These are phyloP conservation scores for Thelonectria blattea DNA, from an alignment of 2,329 filamentous ascomycete genomes.

Conservation along the genomic window DNA sequence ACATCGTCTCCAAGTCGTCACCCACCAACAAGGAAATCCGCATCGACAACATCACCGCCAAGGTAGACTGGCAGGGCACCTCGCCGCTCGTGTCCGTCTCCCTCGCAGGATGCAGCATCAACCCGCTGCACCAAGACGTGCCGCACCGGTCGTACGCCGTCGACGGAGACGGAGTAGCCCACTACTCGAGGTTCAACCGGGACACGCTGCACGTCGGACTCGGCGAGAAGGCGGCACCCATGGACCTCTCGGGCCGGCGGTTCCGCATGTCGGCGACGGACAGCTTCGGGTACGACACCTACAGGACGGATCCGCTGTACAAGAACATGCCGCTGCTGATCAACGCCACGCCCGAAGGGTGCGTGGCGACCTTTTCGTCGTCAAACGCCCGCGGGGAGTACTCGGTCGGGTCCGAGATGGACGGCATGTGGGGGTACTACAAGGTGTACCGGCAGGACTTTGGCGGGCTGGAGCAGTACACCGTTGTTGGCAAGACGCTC, in stretches of 20 bases:
- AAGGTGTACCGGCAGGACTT: slow-evolving; percentile 77
- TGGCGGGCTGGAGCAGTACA: slow-evolving; percentile 74
- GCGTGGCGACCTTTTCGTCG: slow-evolving; percentile 71
- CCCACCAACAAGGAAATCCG: slow-evolving; percentile 50
- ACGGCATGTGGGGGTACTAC: slow-evolving; percentile 77
- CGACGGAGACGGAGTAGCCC: slow-evolving; percentile 66
- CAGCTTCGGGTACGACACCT: slow-evolving; percentile 75
- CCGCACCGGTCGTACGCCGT: slow-evolving; percentile 69
- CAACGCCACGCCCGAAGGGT: slow-evolving; percentile 68
- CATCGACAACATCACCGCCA: slow-evolving; percentile 57
- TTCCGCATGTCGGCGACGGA: slow-evolving; percentile 74
- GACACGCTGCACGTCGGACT: slow-evolving; percentile 71
- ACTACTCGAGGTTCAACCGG: slow-evolving; percentile 68
- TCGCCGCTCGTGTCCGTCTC: slow-evolving; percentile 64
- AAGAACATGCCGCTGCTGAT: slow-evolving; percentile 78
- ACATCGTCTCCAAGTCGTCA: slow-evolving; percentile 41
- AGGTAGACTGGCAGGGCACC: slow-evolving; percentile 60
- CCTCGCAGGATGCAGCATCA: slow-evolving; percentile 52
- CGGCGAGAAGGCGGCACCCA: slow-evolving; percentile 75
- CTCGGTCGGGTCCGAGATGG: slow-evolving; percentile 73
- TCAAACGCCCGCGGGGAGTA: slow-evolving; percentile 69
- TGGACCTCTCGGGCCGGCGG: slow-evolving; percentile 71
- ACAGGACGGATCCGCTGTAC: slow-evolving; percentile 74
- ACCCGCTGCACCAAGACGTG: slow-evolving; percentile 66
- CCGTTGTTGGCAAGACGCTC: slow-evolving; percentile 69